These are phyloP conservation scores for Thymus quinquecostatus DNA, from an alignment of 257 asterid genomes.

Conservation along the genomic window DNA sequence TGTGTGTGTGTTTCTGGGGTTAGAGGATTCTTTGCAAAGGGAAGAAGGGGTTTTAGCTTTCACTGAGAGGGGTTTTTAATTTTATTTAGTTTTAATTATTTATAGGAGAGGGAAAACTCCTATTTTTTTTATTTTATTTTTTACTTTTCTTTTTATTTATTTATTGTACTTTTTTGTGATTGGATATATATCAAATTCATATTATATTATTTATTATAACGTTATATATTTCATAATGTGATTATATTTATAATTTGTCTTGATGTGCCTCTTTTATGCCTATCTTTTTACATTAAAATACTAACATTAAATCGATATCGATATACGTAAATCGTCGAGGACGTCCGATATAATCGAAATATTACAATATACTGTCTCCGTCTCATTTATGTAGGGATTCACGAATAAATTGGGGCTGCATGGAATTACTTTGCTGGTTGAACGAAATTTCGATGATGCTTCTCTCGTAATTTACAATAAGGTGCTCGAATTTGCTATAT, in stretches of 20 bases:
- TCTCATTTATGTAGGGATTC: too few relatives aligned
- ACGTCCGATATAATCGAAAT: too few relatives aligned
- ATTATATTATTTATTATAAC: too few relatives aligned
- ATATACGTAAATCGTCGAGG: too few relatives aligned
- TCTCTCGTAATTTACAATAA: neutral
- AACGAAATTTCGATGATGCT: neutral
- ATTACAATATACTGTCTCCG: too few relatives aligned
- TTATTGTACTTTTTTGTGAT: neutral
- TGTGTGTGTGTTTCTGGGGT: neutral
- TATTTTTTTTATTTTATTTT: neutral
- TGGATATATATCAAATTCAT: neutral
- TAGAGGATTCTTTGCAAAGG: neutral
- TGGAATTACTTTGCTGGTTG: too few relatives aligned
- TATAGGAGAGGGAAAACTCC: neutral
- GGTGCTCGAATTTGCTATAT: neutral
- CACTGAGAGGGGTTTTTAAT: neutral
- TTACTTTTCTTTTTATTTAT: neutral
- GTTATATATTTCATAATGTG: too few relatives aligned
- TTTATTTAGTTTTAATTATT: neutral
- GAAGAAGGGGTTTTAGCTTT: slow-evolving; percentile 32
- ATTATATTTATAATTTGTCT: too few relatives aligned
- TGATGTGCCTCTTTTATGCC: too few relatives aligned
- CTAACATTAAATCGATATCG: too few relatives aligned
- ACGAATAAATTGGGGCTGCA: too few relatives aligned
- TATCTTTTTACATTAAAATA: too few relatives aligned